Conservation (phyloP, 2,329 filamentous ascomycete species). For the Claviceps sp. region DNA sequence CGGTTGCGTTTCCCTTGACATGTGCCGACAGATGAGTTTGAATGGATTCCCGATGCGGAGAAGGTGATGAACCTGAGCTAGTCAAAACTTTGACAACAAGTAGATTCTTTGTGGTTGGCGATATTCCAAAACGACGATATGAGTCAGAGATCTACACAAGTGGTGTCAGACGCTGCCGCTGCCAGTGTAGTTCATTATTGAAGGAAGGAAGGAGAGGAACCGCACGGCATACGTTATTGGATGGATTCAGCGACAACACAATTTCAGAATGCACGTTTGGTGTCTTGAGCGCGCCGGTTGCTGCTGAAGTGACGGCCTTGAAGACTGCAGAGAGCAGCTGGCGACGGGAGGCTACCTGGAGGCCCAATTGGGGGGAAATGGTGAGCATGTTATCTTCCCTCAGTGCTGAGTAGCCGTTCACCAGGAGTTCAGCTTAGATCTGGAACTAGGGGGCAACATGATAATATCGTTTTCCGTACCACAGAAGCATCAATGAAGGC, state of each 20-base stretch:
- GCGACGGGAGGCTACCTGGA: constrained; percentile 53
- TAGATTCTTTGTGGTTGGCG: constrained; percentile 55
- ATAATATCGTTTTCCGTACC: constrained; percentile 32
- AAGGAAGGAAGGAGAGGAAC: neutral
- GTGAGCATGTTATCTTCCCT: neutral
- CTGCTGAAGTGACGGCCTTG: constrained; percentile 56
- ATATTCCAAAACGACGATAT: constrained; percentile 78
- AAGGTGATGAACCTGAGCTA: constrained; percentile 27
- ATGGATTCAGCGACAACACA: constrained; percentile 65
- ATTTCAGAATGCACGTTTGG: constrained; percentile 84
- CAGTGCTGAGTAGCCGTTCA: neutral
- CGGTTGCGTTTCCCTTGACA: constrained; percentile 46
- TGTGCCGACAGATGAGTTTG: constrained; percentile 44
- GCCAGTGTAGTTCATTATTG: neutral
- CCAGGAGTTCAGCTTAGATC: neutral
- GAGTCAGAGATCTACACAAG: constrained; percentile 69
- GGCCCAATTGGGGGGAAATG: neutral
- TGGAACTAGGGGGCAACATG: too few relatives aligned
- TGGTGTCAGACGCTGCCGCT: neutral
- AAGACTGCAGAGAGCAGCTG: constrained; percentile 68
- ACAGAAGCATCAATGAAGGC: constrained; percentile 79
- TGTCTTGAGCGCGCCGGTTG: constrained; percentile 53
- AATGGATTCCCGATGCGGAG: constrained; percentile 31
- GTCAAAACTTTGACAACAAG: constrained; percentile 67
- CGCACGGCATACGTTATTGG: constrained; percentile 53